These are phyloP conservation scores for Tetrapisispora phaffii DNA, from an alignment of 805 yeast genomes.

Conservation along the genomic window DNA sequence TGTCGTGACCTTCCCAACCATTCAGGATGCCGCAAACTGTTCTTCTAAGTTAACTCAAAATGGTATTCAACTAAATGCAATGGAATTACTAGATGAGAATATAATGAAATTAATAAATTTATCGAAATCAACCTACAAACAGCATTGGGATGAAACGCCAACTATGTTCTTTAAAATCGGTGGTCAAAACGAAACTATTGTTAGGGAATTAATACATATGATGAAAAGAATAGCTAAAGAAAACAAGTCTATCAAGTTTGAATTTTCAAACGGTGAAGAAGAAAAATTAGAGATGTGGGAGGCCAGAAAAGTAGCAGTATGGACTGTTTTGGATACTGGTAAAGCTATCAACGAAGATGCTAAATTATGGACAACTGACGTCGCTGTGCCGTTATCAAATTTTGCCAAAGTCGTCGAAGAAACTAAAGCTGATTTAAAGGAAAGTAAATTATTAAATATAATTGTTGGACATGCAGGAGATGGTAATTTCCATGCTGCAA, in stretches of 20 bases:
- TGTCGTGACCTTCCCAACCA: slow-evolving; percentile 55
- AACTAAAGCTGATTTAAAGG: slow-evolving; percentile 49
- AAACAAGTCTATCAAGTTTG: slow-evolving; percentile 49
- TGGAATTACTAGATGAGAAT: slow-evolving; percentile 62
- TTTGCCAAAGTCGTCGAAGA: slow-evolving; percentile 53
- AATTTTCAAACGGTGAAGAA: slow-evolving; percentile 52
- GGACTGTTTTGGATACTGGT: slow-evolving; percentile 64
- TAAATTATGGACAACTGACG: slow-evolving; percentile 66
- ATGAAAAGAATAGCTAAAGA: slow-evolving; percentile 42
- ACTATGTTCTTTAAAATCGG: slow-evolving; percentile 58
- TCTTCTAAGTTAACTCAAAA: slow-evolving; percentile 50
- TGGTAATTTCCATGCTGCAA: slow-evolving; percentile 67
- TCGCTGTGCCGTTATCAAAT: slow-evolving; percentile 69
- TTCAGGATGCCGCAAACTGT: slow-evolving; percentile 62
- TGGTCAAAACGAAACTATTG: slow-evolving; percentile 35
- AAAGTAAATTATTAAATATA: slow-evolving; percentile 44
- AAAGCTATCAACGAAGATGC: slow-evolving; percentile 37
- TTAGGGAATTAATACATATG: slow-evolving; percentile 37
- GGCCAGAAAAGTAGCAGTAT: slow-evolving; percentile 61
- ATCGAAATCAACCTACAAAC: slow-evolving; percentile 41
- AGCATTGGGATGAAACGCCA: slow-evolving; percentile 49
- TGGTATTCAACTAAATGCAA: slow-evolving; percentile 63
- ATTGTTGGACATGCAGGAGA: slow-evolving; percentile 79
- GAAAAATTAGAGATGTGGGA: slow-evolving; percentile 63
- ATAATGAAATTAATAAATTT: slow-evolving; percentile 59